Evolutionary conservation across 768 basidiomycete species (phyloP).

Genomic region (Chiua virens): DNA sequence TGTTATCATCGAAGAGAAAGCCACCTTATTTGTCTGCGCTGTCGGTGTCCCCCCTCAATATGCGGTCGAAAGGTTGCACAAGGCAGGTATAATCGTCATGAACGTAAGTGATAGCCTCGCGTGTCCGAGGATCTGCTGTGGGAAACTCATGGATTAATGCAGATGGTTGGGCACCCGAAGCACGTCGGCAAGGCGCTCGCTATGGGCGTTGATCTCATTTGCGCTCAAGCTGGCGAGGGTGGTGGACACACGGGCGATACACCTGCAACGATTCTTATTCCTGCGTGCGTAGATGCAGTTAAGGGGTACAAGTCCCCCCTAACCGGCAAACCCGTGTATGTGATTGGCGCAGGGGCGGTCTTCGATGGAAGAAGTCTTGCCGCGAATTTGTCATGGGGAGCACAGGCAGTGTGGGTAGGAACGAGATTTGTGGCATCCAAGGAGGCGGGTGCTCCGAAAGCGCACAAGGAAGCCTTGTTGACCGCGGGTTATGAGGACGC

Average conservation of each 20-base stretch:
- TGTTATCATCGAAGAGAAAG: constrained; percentile 90
- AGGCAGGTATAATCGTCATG: constrained; percentile 85
- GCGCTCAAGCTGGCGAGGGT: constrained; percentile 91
- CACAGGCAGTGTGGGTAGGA: constrained; percentile 87
- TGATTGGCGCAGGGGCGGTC: constrained; percentile 90
- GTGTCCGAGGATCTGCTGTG: background rate
- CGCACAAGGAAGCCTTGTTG: constrained; percentile 78
- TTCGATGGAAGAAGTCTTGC: constrained; percentile 87
- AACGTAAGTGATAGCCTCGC: constrained; percentile 49
- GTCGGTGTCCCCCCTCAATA: constrained; percentile 83
- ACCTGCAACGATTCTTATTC: constrained; percentile 83
- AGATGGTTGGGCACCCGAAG: constrained; percentile 95
- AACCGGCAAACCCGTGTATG: constrained; percentile 81
- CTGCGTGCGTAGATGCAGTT: constrained; percentile 84
- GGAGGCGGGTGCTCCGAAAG: constrained; percentile 80
- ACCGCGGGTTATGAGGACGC: constrained; percentile 76
- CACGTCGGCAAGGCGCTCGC: constrained; percentile 80
- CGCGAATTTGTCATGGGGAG: constrained; percentile 87
- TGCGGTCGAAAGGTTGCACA: constrained; percentile 79
- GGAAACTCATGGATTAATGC: background rate
- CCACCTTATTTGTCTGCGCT: constrained; percentile 87
- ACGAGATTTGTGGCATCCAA: constrained; percentile 83
- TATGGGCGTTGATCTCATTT: constrained; percentile 88
- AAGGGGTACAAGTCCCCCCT: constrained; percentile 76
- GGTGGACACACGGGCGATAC: constrained; percentile 88